Base-by-base conservation (phyloP, 2,329 filamentous ascomycete species). In the Neurospora sp. region DNA sequence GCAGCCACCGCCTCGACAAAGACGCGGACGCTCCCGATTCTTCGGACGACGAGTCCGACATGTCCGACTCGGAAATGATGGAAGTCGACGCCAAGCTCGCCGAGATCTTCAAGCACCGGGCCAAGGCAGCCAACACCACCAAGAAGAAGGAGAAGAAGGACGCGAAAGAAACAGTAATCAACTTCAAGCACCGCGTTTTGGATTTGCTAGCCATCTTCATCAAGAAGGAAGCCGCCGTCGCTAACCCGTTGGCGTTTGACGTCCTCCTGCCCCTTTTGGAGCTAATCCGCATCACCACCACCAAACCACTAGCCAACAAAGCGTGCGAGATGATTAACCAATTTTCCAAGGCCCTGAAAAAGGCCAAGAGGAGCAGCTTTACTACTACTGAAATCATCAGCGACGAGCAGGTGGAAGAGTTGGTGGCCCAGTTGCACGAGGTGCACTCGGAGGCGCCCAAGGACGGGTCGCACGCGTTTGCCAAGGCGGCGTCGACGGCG, bases 51-150 rank as follows among this genome's bases (percentile, higher is more conserved):
- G 91, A 91, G 71, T 89, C 87, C 2, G 93, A 97, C 80, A 97
- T 99, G 93, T 91, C 93, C 72, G 95, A 98, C 80, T 93, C 95
- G 19, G 91, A 97, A 78, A 98, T 98, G 96, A 90, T 97, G 81
- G 90, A 90, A 3, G 84, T 98, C 17, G 95, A 98, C 76, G 87
- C 87, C 11, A 91, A 95, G 77, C 87, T 99, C 4, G 88, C 90
- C 68, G 92, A 92, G 73, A 93, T 97, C 72, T 96, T 98, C 84
- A 89, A 90, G 74, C 90, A 94, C 74, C 89, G 90, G 67, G 88
- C 87, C 73, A 90, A 93, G 78, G 83, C 83, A 17, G 82, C 83
- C 1, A 90, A 86, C 78, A 82, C 83, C 1, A 90, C 86, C 78
- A 90, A 91, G 77, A 96, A 94, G 82, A 92, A 94, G 80, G 90